A percentile compares a stretch with the other conserved stretches of the same genome.
These are phyloP conservation scores for Botrytis sinoallii DNA, from an alignment of 2,329 filamentous ascomycete genomes.

Conservation along the genomic window DNA sequence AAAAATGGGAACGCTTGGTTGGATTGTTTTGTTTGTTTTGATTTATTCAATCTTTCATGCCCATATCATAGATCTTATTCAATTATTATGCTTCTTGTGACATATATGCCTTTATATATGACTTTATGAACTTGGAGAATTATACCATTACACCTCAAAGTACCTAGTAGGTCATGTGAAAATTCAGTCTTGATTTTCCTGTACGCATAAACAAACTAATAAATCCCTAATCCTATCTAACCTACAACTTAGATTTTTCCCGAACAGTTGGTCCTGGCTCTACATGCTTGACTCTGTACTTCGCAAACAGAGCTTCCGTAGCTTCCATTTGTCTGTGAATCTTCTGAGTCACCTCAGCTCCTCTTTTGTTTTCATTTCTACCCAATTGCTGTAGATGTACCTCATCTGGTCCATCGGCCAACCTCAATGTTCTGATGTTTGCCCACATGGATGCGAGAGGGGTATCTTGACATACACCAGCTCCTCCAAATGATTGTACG, in stretches of 20 bases:
- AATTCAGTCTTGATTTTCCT: not conserved
- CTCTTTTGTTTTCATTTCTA: slow-evolving; percentile 73
- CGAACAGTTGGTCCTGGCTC: slow-evolving; percentile 34
- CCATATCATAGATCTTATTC: not conserved
- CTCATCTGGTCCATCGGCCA: slow-evolving; percentile 95
- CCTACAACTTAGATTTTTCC: slow-evolving; percentile 37
- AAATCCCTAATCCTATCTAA: not conserved
- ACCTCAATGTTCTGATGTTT: slow-evolving; percentile 72
- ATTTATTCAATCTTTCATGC: not conserved
- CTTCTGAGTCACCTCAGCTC: slow-evolving; percentile 56
- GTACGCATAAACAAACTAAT: not conserved
- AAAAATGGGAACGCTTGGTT: not conserved
- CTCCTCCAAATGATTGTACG: slow-evolving; percentile 87
- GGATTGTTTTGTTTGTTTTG: not conserved
- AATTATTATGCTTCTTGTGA: not conserved
- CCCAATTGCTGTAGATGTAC: slow-evolving; percentile 84
- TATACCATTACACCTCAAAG: not conserved
- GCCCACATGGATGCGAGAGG: slow-evolving; percentile 85
- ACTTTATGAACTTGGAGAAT: not conserved
- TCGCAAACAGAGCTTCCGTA: slow-evolving; percentile 62
- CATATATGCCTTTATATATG: too few relatives aligned
- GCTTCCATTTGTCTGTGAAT: slow-evolving; percentile 63
- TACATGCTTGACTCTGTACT: slow-evolving; percentile 48
- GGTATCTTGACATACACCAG: slow-evolving; percentile 91
- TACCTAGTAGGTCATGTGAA: not conserved